Conservation (phyloP, 768 basidiomycete genomes). For the Russula sp. region DNA sequence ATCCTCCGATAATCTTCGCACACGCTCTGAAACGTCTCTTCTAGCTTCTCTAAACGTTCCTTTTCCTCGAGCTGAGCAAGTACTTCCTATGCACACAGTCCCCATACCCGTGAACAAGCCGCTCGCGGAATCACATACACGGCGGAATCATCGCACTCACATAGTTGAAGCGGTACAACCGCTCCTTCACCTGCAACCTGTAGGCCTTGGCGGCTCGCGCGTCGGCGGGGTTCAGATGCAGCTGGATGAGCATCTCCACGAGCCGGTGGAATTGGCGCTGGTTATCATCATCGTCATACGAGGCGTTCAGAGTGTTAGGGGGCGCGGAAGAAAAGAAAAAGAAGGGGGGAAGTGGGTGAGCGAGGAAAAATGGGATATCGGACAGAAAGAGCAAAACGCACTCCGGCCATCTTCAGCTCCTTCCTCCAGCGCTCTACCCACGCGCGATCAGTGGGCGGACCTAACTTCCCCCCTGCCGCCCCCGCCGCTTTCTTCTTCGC, state of each 20-base stretch:
- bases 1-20: conserved; percentile 80
- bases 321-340: background rate
- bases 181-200: conserved; percentile 89
- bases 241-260: conserved; percentile 82
- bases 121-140: background rate
- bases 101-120: background rate
- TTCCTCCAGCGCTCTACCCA: conserved; percentile 78
- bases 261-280: conserved; percentile 93
- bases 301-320: background rate
- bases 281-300: background rate
- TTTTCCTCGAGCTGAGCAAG: conserved; percentile 81
- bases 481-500: conserved; percentile 38
- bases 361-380: background rate
- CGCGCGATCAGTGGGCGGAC: conserved; percentile 65
- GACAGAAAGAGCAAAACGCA: conserved; percentile 27
- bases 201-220: conserved; percentile 51
- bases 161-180: conserved; percentile 92
- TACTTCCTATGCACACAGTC: conserved; percentile 53
- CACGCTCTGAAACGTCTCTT: conserved; percentile 88
- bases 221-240: conserved; percentile 60
- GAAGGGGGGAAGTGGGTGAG: background rate
- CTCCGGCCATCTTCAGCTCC: conserved; percentile 85
- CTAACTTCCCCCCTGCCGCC: conserved; percentile 49
- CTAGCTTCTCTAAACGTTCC: conserved; percentile 81
- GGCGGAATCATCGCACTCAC: conserved; percentile 39